These are phyloP conservation scores for Botrytis cinerea DNA, from an alignment of 2,329 filamentous ascomycete species.

Conservation along the genomic window DNA sequence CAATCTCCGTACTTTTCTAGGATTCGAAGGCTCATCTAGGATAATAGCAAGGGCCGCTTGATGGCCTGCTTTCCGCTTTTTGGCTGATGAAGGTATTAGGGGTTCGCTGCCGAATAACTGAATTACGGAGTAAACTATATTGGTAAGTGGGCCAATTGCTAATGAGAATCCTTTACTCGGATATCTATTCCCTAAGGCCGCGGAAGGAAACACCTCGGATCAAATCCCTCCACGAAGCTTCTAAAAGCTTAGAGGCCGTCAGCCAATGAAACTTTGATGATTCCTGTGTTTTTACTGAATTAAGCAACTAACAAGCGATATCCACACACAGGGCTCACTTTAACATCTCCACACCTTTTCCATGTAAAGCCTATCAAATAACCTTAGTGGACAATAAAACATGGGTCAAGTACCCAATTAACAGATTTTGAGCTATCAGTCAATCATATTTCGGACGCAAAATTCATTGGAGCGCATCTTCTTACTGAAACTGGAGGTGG, in stretches of 20 bases:
- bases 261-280: not conserved
- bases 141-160: not conserved
- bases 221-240: not conserved
- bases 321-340: not conserved
- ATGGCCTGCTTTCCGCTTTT: not conserved
- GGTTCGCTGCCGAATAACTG: not conserved
- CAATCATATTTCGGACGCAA: not conserved
- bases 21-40: not conserved
- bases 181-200: not conserved
- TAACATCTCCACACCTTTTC: not conserved
- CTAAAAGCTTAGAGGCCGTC: conserved; percentile 31
- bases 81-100: not conserved
- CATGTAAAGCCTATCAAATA: not conserved
- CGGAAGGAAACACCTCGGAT: not conserved
- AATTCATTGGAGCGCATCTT: not conserved
- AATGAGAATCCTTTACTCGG: not conserved
- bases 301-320: not conserved
- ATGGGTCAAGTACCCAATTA: conserved; percentile 39
- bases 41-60: not conserved
- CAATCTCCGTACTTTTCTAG: not conserved
- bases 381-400: not conserved
- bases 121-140: not conserved
- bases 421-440: not conserved
- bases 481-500: not conserved
- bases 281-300: not conserved